Evolutionary conservation across 768 basidiomycete genomes (phyloP).

Genomic region (Lactarius quietus): DNA sequence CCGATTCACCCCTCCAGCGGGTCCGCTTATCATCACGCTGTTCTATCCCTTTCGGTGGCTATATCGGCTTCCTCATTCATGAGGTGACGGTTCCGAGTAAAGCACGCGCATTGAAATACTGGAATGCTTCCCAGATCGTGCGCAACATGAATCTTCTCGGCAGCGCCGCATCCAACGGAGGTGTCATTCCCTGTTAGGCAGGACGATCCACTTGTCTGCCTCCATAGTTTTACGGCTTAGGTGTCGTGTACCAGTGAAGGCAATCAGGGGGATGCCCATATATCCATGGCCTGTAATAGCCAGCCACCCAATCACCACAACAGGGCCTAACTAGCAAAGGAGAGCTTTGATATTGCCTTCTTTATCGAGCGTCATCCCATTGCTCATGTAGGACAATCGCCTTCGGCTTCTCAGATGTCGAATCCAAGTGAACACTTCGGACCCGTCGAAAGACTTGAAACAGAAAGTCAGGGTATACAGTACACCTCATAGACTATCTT

Average conservation of each 20-base stretch:
- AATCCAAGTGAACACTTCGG: background rate
- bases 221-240: background rate
- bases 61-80: slow-evolving; percentile 58
- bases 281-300: background rate
- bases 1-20: slow-evolving; percentile 58
- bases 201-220: background rate
- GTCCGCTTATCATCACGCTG: slow-evolving; percentile 60
- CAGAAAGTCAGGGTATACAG: background rate
- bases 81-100: slow-evolving; percentile 70
- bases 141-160: background rate
- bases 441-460: background rate
- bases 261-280: background rate
- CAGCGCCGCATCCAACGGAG: background rate
- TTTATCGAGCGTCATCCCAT: background rate
- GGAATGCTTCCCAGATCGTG: slow-evolving; percentile 19
- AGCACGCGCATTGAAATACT: slow-evolving; percentile 64
- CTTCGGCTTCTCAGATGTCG: background rate
- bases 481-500: background rate
- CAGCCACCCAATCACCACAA: background rate
- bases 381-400: background rate
- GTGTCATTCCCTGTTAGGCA: background rate
- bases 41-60: slow-evolving; percentile 80
- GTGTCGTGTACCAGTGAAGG: background rate
- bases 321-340: background rate
- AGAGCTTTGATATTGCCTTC: background rate